phyloP scores from a whole-genome alignment of 2,329 filamentous ascomycete genomes.

The Domatiomyces globalis region DNA sequence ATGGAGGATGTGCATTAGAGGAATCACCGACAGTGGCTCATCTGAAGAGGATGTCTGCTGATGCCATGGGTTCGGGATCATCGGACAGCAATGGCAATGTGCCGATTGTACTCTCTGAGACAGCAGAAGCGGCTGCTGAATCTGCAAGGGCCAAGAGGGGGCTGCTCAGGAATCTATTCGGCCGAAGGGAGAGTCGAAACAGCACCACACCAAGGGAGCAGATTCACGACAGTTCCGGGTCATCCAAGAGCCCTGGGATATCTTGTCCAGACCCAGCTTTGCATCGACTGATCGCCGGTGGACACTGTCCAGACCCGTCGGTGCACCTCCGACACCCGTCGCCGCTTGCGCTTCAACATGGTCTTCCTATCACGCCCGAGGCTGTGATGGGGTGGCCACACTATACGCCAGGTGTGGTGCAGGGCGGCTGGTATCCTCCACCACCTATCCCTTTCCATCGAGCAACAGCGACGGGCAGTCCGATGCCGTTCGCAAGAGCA shows the following conservation, averaged over 20 bases:
- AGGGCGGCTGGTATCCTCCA: background rate
- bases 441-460: conserved; percentile 7
- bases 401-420: background rate
- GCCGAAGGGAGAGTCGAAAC: conserved; percentile 2
- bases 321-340: background rate
- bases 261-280: conserved; percentile 13
- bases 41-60: conserved; percentile 7
- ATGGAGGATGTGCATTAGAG: conserved; percentile 8
- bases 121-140: conserved; percentile 16
- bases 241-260: background rate
- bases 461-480: conserved; percentile 17
- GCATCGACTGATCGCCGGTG: conserved; percentile 3
- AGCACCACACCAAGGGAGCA: conserved; percentile 2
- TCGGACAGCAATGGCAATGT: background rate
- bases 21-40: conserved; percentile 11
- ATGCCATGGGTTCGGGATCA: background rate
- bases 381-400: background rate
- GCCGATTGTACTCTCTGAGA: conserved; percentile 10
- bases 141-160: conserved; percentile 17
- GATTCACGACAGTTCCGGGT: conserved; percentile 1
- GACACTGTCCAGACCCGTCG: conserved; percentile 3
- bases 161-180: conserved; percentile 10
- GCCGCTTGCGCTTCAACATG: background rate
- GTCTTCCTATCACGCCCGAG: background rate
- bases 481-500: conserved; percentile 13